Evolutionary conservation across 2,329 filamentous ascomycete genomes (phyloP), one percentile per base, ranked within the genome.

Genomic region (Aspergillus awamori): DNA sequence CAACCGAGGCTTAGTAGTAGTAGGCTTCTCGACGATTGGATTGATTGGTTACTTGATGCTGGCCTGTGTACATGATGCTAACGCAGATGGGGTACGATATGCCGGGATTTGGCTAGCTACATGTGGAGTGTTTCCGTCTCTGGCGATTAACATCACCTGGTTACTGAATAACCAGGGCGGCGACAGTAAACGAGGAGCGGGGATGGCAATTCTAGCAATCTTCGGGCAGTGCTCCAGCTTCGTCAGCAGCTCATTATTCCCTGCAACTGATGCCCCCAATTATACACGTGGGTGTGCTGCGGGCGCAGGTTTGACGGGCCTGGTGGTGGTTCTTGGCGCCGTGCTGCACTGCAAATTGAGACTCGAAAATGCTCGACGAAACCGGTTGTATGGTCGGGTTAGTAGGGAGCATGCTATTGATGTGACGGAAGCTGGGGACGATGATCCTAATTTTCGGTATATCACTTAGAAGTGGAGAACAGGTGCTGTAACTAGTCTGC

Each of bases 61-160:
- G 7, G 69, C 70, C 2, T 62, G 70, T 22, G 65, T 72, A 24
- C 33, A 68, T 52, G 65, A 71, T 45, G 64, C 67, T 61, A 65
- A 47, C 8, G 66, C 63, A 26, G 70, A 69, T 1, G 72, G 68
- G 1, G 67, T 68, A 2, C 70, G 79, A 5, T 81, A 81, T 63
- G 63, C 72, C 0, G 79, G 73, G 0, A 66, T 78, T 0, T 80
- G 70, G 65, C 67, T 80, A 20, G 78, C 77, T 6, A 68, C 67
- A 0, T 68, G 64, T 15, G 69, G 69, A 1, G 61, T 71, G 0
- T 70, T 70, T 22, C 69, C 69, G 3, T 65, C 69, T 0, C 60
- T 70, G 2, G 48, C 63, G 3, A 64, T 69, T 2, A 71, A 69
- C 51, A 65, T 70, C 2, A 69, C 68, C n/a, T 71, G 69, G 69